phyloP scores from a whole-genome alignment of 441 rosid species.

The Capsella rubella region DNA sequence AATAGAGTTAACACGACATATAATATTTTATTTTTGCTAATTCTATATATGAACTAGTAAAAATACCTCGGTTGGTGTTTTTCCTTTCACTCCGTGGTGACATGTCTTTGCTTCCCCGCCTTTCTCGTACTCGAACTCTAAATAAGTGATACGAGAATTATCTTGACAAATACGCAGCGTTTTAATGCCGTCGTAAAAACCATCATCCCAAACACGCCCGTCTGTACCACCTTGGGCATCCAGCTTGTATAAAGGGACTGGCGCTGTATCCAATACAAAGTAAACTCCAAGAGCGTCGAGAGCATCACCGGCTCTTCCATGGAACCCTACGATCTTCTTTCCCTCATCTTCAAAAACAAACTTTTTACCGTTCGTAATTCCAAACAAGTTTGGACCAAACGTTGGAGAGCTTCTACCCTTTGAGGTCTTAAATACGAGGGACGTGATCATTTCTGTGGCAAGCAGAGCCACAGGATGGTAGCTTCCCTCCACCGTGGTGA shows the following conservation, averaged over 20 bases:
- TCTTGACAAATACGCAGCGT: conserved; percentile 24
- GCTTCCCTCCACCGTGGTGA: conserved; percentile 38
- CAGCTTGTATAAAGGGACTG: conserved; percentile 32
- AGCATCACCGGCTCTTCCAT: conserved; percentile 34
- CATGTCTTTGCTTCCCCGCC: background rate
- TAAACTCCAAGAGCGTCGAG: conserved; percentile 43
- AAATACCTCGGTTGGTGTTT: conserved; percentile 23
- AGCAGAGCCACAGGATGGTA: background rate
- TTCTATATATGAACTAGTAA: background rate
- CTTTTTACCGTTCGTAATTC: conserved; percentile 26
- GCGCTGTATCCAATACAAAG: background rate
- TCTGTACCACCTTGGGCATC: conserved; percentile 38
- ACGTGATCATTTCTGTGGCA: conserved; percentile 35
- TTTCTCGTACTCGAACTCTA: conserved; percentile 37
- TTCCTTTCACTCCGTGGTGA: conserved; percentile 37
- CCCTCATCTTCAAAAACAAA: conserved; percentile 22
- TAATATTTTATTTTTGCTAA: background rate
- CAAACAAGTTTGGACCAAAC: conserved; percentile 32
- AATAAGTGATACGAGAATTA: conserved; percentile 30
- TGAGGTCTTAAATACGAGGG: conserved; percentile 38
- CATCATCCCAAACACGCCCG: conserved; percentile 41
- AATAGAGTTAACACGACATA: too few relatives aligned
- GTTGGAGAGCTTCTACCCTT: conserved; percentile 35
- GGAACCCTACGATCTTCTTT: conserved; percentile 39
- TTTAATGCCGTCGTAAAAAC: conserved; percentile 20